These are phyloP conservation scores for Penicillium sp. DNA, from an alignment of 2,329 filamentous ascomycete genomes.

Conservation along the genomic window DNA sequence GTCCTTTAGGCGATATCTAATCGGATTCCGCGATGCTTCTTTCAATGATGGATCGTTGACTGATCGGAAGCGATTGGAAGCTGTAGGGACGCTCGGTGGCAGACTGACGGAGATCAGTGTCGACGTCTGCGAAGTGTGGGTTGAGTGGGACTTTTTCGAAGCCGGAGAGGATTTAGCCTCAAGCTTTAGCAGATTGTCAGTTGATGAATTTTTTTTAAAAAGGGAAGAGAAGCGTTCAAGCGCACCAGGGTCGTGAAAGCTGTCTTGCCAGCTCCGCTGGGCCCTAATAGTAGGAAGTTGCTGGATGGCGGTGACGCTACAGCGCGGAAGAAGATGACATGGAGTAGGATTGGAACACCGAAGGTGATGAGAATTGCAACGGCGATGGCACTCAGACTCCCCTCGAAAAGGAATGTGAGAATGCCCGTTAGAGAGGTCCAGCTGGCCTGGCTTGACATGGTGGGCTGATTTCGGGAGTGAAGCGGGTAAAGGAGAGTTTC, in stretches of 20 bases:
- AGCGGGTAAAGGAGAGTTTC: constrained; percentile 1
- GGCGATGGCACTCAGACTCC: constrained; percentile 56
- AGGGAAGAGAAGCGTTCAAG: background rate
- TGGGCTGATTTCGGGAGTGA: constrained; percentile 13
- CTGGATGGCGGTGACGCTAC: constrained; percentile 66
- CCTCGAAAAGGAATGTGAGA: constrained; percentile 48
- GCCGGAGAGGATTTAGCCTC: constrained; percentile 48
- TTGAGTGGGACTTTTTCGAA: constrained; percentile 44
- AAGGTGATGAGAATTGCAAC: constrained; percentile 73
- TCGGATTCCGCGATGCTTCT: constrained; percentile 41
- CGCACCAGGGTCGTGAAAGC: constrained; percentile 77
- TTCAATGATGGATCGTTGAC: constrained; percentile 70
- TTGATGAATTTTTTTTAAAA: background rate
- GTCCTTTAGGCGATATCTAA: constrained; percentile 59
- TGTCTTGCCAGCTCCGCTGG: constrained; percentile 85
- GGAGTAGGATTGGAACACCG: constrained; percentile 75
- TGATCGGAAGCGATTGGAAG: constrained; percentile 67
- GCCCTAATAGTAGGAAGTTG: constrained; percentile 80
- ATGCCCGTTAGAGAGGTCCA: constrained; percentile 45
- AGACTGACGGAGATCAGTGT: constrained; percentile 61
- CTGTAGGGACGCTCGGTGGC: constrained; percentile 55
- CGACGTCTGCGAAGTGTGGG: constrained; percentile 67
- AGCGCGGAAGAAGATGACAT: constrained; percentile 71
- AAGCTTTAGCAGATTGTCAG: constrained; percentile 36
- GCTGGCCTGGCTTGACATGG: constrained; percentile 35